A percentile compares a stretch with the other conserved stretches of the same genome.
phyloP scores from a whole-genome alignment of 148 eudicot genomes.

The Chenopodium suecicum region DNA sequence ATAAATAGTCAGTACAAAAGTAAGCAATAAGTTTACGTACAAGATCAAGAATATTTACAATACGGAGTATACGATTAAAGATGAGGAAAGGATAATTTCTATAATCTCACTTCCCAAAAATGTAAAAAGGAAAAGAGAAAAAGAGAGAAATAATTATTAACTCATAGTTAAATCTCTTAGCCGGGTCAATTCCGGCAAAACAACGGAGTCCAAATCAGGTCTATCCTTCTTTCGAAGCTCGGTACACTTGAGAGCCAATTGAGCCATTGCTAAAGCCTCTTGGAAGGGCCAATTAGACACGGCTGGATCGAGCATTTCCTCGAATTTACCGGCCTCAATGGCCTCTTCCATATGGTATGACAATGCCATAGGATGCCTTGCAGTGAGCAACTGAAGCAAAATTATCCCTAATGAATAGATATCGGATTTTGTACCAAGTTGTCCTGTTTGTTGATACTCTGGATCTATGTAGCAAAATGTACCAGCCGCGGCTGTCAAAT shows the following conservation, averaged over 20 bases:
- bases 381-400: conserved; percentile 68
- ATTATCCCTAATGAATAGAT: conserved; percentile 70
- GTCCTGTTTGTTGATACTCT: conserved; percentile 83
- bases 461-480: conserved; percentile 93
- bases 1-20: no score
- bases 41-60: no score
- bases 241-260: conserved; percentile 62
- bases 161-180: conserved; percentile 37
- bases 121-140: neutral
- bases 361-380: conserved; percentile 65
- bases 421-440: conserved; percentile 68
- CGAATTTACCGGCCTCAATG: conserved; percentile 44
- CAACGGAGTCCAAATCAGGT: conserved; percentile 56
- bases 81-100: no score
- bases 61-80: no score
- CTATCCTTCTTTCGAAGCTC: conserved; percentile 76
- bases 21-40: no score
- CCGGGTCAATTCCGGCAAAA: conserved; percentile 60
- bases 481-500: conserved; percentile 81
- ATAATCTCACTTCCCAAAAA: no score
- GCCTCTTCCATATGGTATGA: conserved; percentile 53
- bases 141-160: conserved; percentile 10
- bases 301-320: conserved; percentile 51
- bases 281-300: conserved; percentile 68
- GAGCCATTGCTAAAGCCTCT: conserved; percentile 50